Base-by-base conservation (phyloP, 2,329 filamentous ascomycete genomes). In the Bimuria novae-zelandiae region DNA sequence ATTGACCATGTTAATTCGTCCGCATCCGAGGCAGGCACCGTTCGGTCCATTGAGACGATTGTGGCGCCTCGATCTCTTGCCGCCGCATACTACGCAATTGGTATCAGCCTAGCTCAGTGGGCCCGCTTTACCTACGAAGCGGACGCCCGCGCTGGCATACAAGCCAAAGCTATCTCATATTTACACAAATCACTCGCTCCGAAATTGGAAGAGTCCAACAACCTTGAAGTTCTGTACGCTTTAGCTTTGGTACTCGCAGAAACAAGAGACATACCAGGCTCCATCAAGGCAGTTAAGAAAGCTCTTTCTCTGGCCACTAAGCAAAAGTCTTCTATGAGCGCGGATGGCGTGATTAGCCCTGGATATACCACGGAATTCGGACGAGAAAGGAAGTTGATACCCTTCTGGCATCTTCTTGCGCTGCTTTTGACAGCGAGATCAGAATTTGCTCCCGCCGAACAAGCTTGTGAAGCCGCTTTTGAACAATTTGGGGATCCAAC, bases 401-500 rank as follows among this genome's bases (percentile, higher is more conserved):
- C 92, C 2, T 75, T 97, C 21, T 97, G 94, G 92, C 94, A 99
- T 77, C 80, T 99, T 14, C 81, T 99, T 41, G 88, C 91, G 0
- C 80, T 99, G 21, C 80, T 97, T 19, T 77, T 97, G 25, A 96
- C 90, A 60, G 90, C 92, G 1, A 86, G 89, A 59, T 89, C 96
- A 60, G 92, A 97, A 57, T 96, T 89, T 64, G 78, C 84, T 44
- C 88, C 89, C 71, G 92, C 94, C 1, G 83, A 85, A 23, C 87
- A 88, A 65, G 88, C 92, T 27, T 97, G 92, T 62, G 91, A 96
- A 69, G 92, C 90, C 22, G 92, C 92, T 3, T 89, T 97, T 68
- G 92, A 96, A 61, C 90, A 96, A 67, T 95, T 96, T 65, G 86
- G 87, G 48, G 86, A 90, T 56, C 83, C 86, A 0, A 74, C 82